Conservation (phyloP, 1,284 basidiomycete species). For the Ganoderma lucidum region DNA sequence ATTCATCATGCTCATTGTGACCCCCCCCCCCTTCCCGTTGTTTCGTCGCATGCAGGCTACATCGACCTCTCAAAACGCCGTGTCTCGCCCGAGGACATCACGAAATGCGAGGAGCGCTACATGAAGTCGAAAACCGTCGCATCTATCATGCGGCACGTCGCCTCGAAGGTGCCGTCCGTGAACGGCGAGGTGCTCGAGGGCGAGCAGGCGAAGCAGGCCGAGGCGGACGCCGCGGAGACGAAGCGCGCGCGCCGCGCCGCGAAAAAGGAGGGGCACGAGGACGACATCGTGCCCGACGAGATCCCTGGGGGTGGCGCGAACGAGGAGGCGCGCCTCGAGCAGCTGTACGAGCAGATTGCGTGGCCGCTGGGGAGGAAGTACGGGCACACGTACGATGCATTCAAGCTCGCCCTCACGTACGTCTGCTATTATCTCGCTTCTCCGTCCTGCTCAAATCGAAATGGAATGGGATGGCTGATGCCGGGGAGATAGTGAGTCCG, state of each 20-base stretch:
- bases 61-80: conserved; percentile 99
- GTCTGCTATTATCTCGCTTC: conserved; percentile 42
- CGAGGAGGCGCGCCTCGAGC: conserved; percentile 82
- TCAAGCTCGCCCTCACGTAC: conserved; percentile 94
- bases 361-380: conserved; percentile 96
- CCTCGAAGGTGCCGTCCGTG: conserved; percentile 79
- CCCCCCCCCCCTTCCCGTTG: background rate
- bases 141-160: conserved; percentile 94
- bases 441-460: background rate
- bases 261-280: conserved; percentile 51
- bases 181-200: conserved; percentile 47
- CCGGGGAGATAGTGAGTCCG: conserved; percentile 74
- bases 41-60: conserved; percentile 69
- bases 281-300: conserved; percentile 45
- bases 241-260: conserved; percentile 54
- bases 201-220: conserved; percentile 52
- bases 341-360: conserved; percentile 89
- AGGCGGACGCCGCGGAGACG: conserved; percentile 50
- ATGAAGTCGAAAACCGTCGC: conserved; percentile 97
- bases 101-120: conserved; percentile 98
- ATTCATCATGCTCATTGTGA: background rate
- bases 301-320: conserved; percentile 53
- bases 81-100: conserved; percentile 98
- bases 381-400: conserved; percentile 97
- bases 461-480: conserved; percentile 8